Base-by-base conservation (phyloP, 306 rosid genomes). In the Ceratonia siliqua region DNA sequence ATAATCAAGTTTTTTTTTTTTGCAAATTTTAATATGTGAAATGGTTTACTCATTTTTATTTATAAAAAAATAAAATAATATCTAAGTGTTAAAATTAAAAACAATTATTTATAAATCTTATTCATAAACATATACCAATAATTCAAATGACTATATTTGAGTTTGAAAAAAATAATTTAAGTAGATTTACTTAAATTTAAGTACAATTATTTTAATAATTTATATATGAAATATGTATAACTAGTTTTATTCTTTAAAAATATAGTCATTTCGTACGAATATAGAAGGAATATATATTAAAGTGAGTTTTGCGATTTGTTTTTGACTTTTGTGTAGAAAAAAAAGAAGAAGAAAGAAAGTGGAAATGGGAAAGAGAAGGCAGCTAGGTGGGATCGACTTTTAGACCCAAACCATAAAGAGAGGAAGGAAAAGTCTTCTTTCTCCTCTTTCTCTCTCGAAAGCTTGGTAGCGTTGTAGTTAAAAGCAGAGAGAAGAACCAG, bases 311-410 rank as follows among this genome's bases (percentile, higher is more conserved):
- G 28, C 18, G 8, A 68, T 7, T 13, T 15, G 18, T 49, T 14
- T n/a, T 25, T 17, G 36, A 28, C 3, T 8, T 0, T 39, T 39
- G 7, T 39, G 9, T 6, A 39, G 9, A 39, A 45, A 45, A 32
- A 41, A 12, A 55, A 22, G 36, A 38, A 52, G 7, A 20, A 56
- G 12, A 20, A 32, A 43, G 25, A 20, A 46, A 68, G 30, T 75
- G 70, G 62, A 46, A 39, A 45, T 57, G 59, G 55, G 25, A 81
- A 53, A 36, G 71, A 53, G 73, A 62, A 85, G 78, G 80, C 38
- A 11, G 87, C 70, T 54, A 69, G 67, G 83, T 85, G 81, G 88
- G 86, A 72, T 73, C 90, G 83, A 58, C 76, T 79, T 89, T 82
- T 90, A 90, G 80, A 83, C 92, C 79, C 54, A 68, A 85, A 73